phyloP scores from a whole-genome alignment of 176 grass and related monocot genomes.

The Pharus latifolius region DNA sequence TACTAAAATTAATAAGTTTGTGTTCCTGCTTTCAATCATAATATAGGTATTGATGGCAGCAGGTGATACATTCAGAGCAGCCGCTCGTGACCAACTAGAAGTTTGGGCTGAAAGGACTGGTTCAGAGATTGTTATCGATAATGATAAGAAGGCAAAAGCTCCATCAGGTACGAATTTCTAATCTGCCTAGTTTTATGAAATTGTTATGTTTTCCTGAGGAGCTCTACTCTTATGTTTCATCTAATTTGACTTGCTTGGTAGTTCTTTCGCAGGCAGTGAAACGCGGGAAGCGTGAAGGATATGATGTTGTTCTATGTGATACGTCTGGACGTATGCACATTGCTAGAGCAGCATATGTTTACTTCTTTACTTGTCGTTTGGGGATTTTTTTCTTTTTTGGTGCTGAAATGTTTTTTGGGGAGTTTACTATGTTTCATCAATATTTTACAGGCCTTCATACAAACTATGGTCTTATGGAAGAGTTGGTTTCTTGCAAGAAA shows the following conservation, averaged over 20 bases:
- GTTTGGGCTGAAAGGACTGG: conserved; percentile 91
- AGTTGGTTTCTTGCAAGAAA: conserved; percentile 84
- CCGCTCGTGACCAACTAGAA: conserved; percentile 93
- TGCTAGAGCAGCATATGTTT: neutral
- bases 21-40: conserved; percentile 8
- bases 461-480: conserved; percentile 97
- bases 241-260: conserved; percentile 64
- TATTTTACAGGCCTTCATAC: conserved; percentile 76
- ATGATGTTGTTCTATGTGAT: conserved; percentile 89
- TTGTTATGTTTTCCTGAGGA: neutral
- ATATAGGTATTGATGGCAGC: conserved; percentile 89
- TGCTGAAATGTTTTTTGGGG: no score
- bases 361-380: neutral
- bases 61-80: conserved; percentile 92
- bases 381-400: no score
- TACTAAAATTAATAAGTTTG: neutral
- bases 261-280: conserved; percentile 97
- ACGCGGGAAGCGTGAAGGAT: conserved; percentile 69
- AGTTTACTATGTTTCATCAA: neutral
- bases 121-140: conserved; percentile 69
- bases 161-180: conserved; percentile 41
- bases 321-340: conserved; percentile 87
- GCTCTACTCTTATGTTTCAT: conserved; percentile 9
- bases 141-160: conserved; percentile 71
- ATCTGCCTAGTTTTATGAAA: neutral